Conservation (phyloP, 2,329 filamentous ascomycete genomes). For the Orbilia oligospora region DNA sequence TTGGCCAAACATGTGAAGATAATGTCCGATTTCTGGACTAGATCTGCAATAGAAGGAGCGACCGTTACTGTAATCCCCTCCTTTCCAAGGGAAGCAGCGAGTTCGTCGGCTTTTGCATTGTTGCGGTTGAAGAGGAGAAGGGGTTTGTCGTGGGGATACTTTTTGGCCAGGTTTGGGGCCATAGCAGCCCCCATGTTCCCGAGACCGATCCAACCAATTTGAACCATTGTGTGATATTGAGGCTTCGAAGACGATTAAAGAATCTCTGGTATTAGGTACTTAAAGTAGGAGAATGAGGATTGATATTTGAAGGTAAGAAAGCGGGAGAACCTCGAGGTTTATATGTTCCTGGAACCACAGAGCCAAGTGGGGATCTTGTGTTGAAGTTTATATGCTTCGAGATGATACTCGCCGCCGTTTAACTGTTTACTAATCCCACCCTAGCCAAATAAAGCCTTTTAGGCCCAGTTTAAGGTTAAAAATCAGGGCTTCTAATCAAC, state of each 20-base stretch:
- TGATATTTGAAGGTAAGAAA: background rate
- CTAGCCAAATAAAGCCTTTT: constrained; percentile 2
- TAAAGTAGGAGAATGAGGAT: background rate
- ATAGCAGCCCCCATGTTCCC: constrained; percentile 90
- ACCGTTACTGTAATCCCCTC: constrained; percentile 32
- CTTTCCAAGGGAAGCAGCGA: constrained; percentile 70
- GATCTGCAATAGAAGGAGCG: constrained; percentile 76
- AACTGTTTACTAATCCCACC: constrained; percentile 28
- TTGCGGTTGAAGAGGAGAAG: constrained; percentile 87
- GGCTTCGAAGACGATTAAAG: background rate
- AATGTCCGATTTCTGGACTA: constrained; percentile 78
- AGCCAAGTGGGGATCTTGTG: background rate
- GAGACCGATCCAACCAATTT: constrained; percentile 83
- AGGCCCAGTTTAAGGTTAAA: background rate
- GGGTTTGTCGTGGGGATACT: constrained; percentile 79
- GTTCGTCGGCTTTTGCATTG: constrained; percentile 74
- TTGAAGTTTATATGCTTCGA: constrained; percentile 32
- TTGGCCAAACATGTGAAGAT: constrained; percentile 87
- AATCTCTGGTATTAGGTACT: background rate
- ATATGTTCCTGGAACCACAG: constrained; percentile 21
- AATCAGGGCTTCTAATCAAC: constrained; percentile 1
- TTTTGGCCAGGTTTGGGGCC: constrained; percentile 85
- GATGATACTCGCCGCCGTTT: constrained; percentile 6
- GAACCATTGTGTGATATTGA: constrained; percentile 64
- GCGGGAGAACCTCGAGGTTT: constrained; percentile 10